Evolutionary conservation across 2,329 filamentous ascomycete genomes (phyloP), one percentile per base, ranked within the genome.

Genomic region (Cladorrhinum sp.): DNA sequence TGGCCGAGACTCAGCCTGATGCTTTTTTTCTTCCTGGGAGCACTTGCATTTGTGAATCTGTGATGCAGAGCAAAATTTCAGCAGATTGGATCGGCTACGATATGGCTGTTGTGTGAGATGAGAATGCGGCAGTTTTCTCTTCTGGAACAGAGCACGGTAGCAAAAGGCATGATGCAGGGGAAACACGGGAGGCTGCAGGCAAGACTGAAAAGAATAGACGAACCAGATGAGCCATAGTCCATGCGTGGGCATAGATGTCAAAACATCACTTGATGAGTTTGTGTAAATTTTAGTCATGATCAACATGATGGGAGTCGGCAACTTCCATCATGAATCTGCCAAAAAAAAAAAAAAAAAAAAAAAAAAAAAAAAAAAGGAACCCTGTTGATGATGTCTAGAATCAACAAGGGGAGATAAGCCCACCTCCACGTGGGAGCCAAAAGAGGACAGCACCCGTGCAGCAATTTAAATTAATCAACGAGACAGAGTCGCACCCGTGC

Each of bases 1-100:
- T 57, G 36, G 39, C 54, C 54, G 54, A 57, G 24, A 57, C 8
- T 20, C 54, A 57, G 7, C 36, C 12, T 39, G 28, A 39, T 30
- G 53, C 10, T 55, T 21, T 42, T 24, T 54, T 7, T 30, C 5
- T 30, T 30, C 26, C 26, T 30, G 33, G 51, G 26, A 54, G 20
- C 26, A 54, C 26, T 54, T 36, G 51, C 51, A 54, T 50, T 50
- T 50, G 9, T 21, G 16, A 20, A 9, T 24, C 18, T n/a, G 14
- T 50, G 21, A 5, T 42, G 36, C 14, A 12, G 36, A 12, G 14
- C 5, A 51, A 8, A 9, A 20, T 2, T 28, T 3, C 20, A 26
- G 49, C 8, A 26, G 49, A 26, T 51, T 51, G 24, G 49, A 24
- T 51, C 42, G 6, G 42, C 3, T 42, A 42, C 36, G 36, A 42